phyloP scores from a whole-genome alignment of 1,284 basidiomycete genomes.

The Filobasidium uniguttulatum region DNA sequence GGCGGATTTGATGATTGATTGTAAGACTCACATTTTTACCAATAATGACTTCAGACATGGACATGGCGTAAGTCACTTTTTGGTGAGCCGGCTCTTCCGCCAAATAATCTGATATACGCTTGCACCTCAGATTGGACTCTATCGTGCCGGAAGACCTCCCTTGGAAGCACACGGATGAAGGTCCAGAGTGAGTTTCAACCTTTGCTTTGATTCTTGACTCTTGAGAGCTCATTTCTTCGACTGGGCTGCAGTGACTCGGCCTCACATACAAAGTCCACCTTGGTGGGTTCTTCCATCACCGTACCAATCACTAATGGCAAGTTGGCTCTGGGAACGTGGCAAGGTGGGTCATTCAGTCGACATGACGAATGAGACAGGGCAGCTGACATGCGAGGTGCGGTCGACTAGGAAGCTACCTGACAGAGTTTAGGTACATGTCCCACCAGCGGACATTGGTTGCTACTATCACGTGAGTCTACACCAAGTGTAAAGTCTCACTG shows the following conservation, averaged over 20 bases:
- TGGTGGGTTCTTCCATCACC: constrained; percentile 66
- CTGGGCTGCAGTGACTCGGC: constrained; percentile 40
- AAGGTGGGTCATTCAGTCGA: constrained; percentile 42
- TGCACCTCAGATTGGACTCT: constrained; percentile 45
- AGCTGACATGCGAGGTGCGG: no score
- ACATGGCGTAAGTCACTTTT: constrained; percentile 36
- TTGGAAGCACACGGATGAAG: constrained; percentile 83
- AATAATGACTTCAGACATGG: constrained; percentile 35
- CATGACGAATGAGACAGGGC: neutral
- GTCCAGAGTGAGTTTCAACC: constrained; percentile 57
- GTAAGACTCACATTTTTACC: constrained; percentile 1
- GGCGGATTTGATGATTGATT: constrained; percentile 42
- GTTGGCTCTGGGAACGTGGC: constrained; percentile 81
- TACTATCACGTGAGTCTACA: constrained; percentile 51
- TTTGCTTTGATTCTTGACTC: neutral
- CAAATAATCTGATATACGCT: neutral
- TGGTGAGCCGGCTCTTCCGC: no score
- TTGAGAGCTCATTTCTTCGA: constrained; percentile 1
- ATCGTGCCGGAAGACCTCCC: constrained; percentile 75
- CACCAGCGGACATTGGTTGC: constrained; percentile 61
- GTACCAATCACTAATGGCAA: constrained; percentile 71
- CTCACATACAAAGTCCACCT: constrained; percentile 77
- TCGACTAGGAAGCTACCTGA: constrained; percentile 56
- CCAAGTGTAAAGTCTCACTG: no score
- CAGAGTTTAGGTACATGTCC: constrained; percentile 57